phyloP scores from a whole-genome alignment of 257 asterid genomes.

The Salvia hispanica region DNA sequence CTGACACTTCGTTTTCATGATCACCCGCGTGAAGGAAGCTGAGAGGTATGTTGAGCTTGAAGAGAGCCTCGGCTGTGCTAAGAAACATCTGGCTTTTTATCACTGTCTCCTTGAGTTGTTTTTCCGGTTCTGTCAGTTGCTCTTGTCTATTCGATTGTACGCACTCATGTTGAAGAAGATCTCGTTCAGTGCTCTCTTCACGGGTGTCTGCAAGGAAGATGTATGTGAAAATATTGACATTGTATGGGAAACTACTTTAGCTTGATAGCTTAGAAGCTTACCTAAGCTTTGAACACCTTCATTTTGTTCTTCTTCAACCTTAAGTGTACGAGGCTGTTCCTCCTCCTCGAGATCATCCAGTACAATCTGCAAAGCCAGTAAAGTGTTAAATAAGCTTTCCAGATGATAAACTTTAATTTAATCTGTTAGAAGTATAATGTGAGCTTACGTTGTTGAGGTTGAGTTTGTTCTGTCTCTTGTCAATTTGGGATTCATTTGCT shows the following conservation, averaged over 20 bases:
- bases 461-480: constrained; percentile 19
- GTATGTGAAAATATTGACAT: not conserved
- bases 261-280: constrained; percentile 34
- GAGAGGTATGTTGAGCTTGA: constrained; percentile 79
- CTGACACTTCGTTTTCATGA: constrained; percentile 40
- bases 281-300: constrained; percentile 44
- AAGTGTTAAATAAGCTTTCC: constrained; percentile 28
- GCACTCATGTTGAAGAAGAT: constrained; percentile 20
- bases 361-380: constrained; percentile 46
- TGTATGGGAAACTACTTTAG: no score
- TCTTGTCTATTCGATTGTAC: constrained; percentile 34
- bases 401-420: constrained; percentile 1
- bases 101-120: constrained; percentile 62
- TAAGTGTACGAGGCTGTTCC: constrained; percentile 28
- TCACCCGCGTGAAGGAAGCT: constrained; percentile 57
- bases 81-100: constrained; percentile 66
- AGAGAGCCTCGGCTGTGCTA: constrained; percentile 78
- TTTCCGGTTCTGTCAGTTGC: constrained; percentile 70
- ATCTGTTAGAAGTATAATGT: not conserved
- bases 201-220: not conserved
- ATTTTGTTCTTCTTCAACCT: constrained; percentile 34
- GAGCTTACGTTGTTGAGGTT: constrained; percentile 48
- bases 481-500: constrained; percentile 43
- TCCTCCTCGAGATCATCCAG: constrained; percentile 29
- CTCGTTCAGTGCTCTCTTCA: constrained; percentile 31